Evolutionary conservation across 805 yeast species (phyloP), one percentile per base, ranked within the genome.

Genomic region (Yamadazyma philogaea): DNA sequence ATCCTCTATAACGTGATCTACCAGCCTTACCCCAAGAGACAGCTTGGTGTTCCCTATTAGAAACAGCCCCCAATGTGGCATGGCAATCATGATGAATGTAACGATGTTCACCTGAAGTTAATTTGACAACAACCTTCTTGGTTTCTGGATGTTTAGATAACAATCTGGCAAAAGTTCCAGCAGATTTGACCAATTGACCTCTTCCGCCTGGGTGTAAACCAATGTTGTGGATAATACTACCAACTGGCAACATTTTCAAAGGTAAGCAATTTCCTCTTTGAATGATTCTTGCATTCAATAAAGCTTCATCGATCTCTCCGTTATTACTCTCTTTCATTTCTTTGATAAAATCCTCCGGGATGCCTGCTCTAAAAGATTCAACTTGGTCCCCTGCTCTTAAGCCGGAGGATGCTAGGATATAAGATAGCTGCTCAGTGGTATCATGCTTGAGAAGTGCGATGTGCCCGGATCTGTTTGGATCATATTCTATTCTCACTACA

Each of bases 251-350:
- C 95, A 90, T 84, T 32, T 78, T 73, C 45, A 93, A 68, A 6
- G 98, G 99, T 60, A 93, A 73, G 68, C 98, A 91, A 69, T 93
- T 93, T 46, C 99, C 99, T 64, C 85, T 84, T 62, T 84, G 89
- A 51, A 90, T 86, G 27, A 91, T 88, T 59, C 87, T 81, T 14
- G 93, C 82, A 38, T 90, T 81, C 48, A 91, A 71, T 57, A 91
- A 76, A 14, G 97, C 97, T 28, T 96, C 96, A 63, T 91, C 99
- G 35, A 87, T 73, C 55, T 79, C 81, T 45, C 96, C 96, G 49
- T 90, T 89, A 49, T 70, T 70, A 37, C 59, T 63, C 37, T 55
- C 54, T 43, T 63, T 60, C 96, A 89, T 88, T 66, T 85, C 89
- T 40, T 76, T 66, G 53, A 85, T 67, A 48, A 90, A 70, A 56